A percentile compares a stretch with the other conserved stretches of the same genome.
These are phyloP conservation scores for Monilinia laxa DNA, from an alignment of 2,329 filamentous ascomycete genomes.

Conservation along the genomic window DNA sequence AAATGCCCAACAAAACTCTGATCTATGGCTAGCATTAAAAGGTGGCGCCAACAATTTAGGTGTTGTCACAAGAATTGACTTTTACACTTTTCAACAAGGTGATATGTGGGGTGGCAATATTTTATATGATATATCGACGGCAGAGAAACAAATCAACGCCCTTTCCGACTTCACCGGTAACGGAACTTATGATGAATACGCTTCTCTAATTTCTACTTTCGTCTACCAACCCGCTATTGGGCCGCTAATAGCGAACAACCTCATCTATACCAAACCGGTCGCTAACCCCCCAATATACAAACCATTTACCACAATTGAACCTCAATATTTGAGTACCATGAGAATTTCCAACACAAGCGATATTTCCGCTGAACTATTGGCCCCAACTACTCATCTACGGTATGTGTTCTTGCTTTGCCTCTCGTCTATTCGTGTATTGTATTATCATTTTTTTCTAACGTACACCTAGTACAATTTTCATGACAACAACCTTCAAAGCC, in stretches of 20 bases:
- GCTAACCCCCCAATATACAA: constrained; percentile 4
- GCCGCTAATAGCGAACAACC: neutral
- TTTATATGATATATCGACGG: constrained; percentile 3
- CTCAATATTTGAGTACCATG: neutral
- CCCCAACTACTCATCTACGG: too few relatives aligned
- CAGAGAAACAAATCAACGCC: neutral
- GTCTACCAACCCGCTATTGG: neutral
- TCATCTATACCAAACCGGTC: constrained; percentile 10
- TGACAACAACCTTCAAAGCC: too few relatives aligned
- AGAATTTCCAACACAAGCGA: neutral
- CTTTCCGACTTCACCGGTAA: constrained; percentile 11
- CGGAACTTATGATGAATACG: constrained; percentile 6
- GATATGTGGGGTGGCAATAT: constrained; percentile 23
- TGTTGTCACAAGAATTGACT: constrained; percentile 48
- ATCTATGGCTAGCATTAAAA: constrained; percentile 52
- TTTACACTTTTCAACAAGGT: constrained; percentile 24
- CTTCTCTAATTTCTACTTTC: constrained; percentile 14
- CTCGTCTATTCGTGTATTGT: too few relatives aligned
- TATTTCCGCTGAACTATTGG: neutral
- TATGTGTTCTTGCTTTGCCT: too few relatives aligned
- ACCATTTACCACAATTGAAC: constrained; percentile 21
- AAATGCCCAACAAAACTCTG: constrained; percentile 42
- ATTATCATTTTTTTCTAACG: too few relatives aligned
- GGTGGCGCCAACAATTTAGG: constrained; percentile 59
- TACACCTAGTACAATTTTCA: too few relatives aligned